Conservation (phyloP, 2,329 filamentous ascomycete genomes). For the Cladorrhinum sp. region DNA sequence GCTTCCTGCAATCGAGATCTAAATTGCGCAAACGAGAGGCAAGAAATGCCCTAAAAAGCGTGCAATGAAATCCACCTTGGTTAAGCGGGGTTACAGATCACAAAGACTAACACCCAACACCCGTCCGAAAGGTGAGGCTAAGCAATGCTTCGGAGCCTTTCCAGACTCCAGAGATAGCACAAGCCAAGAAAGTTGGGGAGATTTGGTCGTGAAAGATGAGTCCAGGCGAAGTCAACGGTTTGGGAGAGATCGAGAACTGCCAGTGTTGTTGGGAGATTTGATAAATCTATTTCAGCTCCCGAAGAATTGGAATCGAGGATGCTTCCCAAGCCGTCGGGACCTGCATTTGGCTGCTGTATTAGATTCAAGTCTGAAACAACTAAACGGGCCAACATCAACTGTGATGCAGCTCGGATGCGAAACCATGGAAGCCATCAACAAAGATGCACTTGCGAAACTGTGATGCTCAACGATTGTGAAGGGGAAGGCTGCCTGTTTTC, state of each 20-base stretch:
- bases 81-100: background rate
- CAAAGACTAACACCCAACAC: background rate
- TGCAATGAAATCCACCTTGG: conserved; percentile 1
- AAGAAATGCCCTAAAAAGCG: background rate
- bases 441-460: background rate
- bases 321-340: background rate
- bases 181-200: background rate
- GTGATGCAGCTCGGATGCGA: background rate
- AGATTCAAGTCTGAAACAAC: conserved; percentile 2
- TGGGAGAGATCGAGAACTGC: background rate
- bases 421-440: background rate
- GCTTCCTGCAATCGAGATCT: background rate
- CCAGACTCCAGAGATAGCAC: background rate
- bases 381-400: background rate
- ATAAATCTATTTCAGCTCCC: conserved; percentile 6
- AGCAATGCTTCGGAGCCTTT: background rate
- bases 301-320: background rate
- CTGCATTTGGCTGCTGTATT: background rate
- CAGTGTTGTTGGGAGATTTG: background rate
- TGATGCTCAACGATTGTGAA: background rate
- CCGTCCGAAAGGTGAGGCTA: background rate
- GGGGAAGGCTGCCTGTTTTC: background rate
- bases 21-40: background rate
- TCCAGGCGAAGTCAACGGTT: background rate
- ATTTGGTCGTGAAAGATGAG: background rate